Evolutionary conservation across 257 asterid species (phyloP), one percentile per base, ranked within the genome.

Genomic region (Cynanchum wilfordii): DNA sequence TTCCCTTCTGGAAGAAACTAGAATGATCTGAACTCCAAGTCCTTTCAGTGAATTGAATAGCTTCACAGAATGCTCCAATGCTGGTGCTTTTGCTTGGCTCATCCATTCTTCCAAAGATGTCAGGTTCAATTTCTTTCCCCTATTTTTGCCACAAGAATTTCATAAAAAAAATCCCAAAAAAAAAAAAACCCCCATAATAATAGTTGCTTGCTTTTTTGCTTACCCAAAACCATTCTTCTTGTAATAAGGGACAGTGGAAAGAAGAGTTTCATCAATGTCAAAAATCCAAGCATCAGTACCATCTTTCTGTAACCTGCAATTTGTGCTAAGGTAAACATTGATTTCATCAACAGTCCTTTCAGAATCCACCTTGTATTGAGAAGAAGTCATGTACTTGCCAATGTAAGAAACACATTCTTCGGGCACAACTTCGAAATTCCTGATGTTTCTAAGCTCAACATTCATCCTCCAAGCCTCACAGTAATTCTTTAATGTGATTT

Each of bases 401-500:
- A 91, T 80, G 73, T 75, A 84, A 0, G 83, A 71, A 44, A 84
- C 91, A 54, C 96, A 91, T 71, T 91, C 96, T 20, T 88, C 85
- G 6, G 95, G 97, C 33, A 91, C 89, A 22, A 82, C 83, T 1
- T 82, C 91, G 63, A 82, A 89, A 27, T 83, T 84, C 49, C 77
- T 66, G 38, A 88, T 81, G 74, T 88, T 91, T 83, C 85, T 88
- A 0, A 91, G 79, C 86, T 91, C 95, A 7, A 88, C 96, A 50
- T 91, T 88, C 84, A 91, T 84, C 77, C 95, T 78, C 97, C 96
- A 91, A 17, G 90, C 82, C 70, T 91, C 95, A 25, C 97, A 89
- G 78, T 81, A 91, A 66, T 91, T 89, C 80, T 84, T 91, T 36
- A 89, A 70, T 1, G 87, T 86, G 86, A 89, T 89, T 24, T 79